phyloP scores from a whole-genome alignment of 768 basidiomycete species.

The Inosperma sp. region DNA sequence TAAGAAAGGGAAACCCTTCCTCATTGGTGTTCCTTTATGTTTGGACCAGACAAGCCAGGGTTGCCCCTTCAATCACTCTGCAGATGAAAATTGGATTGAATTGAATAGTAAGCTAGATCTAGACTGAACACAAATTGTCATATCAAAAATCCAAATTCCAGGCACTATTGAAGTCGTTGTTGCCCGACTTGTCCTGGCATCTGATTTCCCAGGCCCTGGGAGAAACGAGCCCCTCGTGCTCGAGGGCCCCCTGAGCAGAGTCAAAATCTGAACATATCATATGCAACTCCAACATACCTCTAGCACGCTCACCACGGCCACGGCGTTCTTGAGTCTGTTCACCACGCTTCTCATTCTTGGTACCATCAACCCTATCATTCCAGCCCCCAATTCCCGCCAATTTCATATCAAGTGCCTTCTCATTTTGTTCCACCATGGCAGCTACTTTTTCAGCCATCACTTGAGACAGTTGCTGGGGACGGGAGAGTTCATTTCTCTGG shows the following conservation, averaged over 20 bases:
- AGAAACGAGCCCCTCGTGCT: slow-evolving; percentile 76
- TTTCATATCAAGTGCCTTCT: slow-evolving; percentile 82
- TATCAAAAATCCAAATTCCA: no score
- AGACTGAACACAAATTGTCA: slow-evolving; percentile 29
- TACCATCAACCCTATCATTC: slow-evolving; percentile 64
- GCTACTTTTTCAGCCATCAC: slow-evolving; percentile 84
- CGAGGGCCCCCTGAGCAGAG: slow-evolving; percentile 49
- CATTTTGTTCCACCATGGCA: slow-evolving; percentile 85
- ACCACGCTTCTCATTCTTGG: slow-evolving; percentile 72
- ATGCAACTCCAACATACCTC: slow-evolving; percentile 42
- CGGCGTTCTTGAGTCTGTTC: slow-evolving; percentile 76
- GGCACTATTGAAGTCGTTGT: no score
- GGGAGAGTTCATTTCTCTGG: slow-evolving; percentile 85
- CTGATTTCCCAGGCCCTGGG: slow-evolving; percentile 78
- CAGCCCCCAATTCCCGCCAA: slow-evolving; percentile 64
- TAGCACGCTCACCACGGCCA: slow-evolving; percentile 65
- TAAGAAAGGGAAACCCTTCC: no score
- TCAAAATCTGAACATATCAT: background rate
- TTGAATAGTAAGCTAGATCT: slow-evolving; percentile 9
- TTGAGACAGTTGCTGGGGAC: slow-evolving; percentile 86
- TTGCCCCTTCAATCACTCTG: no score
- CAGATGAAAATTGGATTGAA: no score
- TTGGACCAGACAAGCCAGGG: no score
- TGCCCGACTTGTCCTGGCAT: slow-evolving; percentile 49
- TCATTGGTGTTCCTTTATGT: no score